Evolutionary conservation across 495 filamentous ascomycete species (phyloP), one percentile per base, ranked within the genome.

Genomic region (Aspergillus sclerotioniger): DNA sequence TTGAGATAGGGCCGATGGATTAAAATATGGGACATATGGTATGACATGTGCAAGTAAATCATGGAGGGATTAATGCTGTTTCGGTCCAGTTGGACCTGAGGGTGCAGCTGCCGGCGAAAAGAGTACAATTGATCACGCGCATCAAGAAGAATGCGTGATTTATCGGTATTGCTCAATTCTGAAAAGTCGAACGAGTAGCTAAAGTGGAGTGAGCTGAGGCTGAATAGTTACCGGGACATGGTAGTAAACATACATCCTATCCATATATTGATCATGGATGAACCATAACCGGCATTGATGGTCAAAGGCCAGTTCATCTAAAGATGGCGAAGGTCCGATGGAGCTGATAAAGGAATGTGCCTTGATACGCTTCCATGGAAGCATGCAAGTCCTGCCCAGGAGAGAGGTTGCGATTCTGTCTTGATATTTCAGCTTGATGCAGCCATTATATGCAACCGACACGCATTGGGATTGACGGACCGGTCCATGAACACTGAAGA

Each of bases 181-280:
- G 15, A 9, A 20, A 46, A 46, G 7, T 46, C 44, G 16, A 46
- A 46, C 3, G 44, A 46, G 16, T 46, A 46, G 44, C 44, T 46
- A 9, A 8, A 46, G 16, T 19, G 1, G 20, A 17, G 16, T 19
- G 4, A 20, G 6, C 9, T 20, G 17, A 46, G 17, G 3, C 1
- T 17, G 13, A 17, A 46, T 19, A 20, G 1, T 20, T 19, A 4
- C 20, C 3, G 8, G 16, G 44, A 4, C 10, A 1, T 9, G 44
- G n/a, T 5, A 15, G 41, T 17, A 17, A 46, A 17, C 17, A 2
- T 46, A 46, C 44, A 46, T 46, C 20, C 44, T 2, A 20, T 46
- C 44, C 44, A 46, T 46, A 46, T 46, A 19, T 20, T 46, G 44
- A 9, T 46, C 44, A 46, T 46, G 44, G 17, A 46, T 46, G 44